phyloP scores from a whole-genome alignment of 345 rosid genomes.

The Xanthoceras sorbifolium region DNA sequence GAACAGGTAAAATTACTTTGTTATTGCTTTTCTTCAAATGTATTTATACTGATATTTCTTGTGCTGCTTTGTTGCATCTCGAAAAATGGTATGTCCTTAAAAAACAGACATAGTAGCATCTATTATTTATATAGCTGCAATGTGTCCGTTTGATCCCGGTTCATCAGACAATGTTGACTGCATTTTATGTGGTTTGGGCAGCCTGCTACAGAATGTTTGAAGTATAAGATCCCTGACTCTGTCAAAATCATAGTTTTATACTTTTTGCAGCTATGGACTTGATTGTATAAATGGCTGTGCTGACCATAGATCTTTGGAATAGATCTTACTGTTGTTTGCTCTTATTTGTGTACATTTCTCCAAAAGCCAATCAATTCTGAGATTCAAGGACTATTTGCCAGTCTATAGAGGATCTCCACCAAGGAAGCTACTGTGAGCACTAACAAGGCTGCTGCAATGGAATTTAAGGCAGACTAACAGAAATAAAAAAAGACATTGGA shows the following conservation, averaged over 20 bases:
- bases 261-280: not conserved
- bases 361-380: not conserved
- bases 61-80: not conserved
- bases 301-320: not conserved
- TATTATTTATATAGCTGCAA: not conserved
- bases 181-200: not conserved
- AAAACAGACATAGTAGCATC: not conserved
- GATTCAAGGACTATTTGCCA: not conserved
- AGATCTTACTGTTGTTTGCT: not conserved
- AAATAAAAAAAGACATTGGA: not conserved
- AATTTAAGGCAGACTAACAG: not conserved
- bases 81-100: not conserved
- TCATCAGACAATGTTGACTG: not conserved
- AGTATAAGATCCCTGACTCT: not conserved
- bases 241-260: not conserved
- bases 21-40: not conserved
- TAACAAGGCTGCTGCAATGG: not conserved
- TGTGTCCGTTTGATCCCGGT: not conserved
- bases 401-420: constrained; percentile 1
- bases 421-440: not conserved
- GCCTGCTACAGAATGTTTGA: not conserved
- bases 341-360: constrained; percentile 5
- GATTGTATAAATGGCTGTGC: not conserved
- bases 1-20: not conserved
- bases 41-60: not conserved